Evolutionary conservation across 495 filamentous ascomycete species (phyloP), one percentile per base, ranked within the genome.

Genomic region (Glutinoglossum americanum): DNA sequence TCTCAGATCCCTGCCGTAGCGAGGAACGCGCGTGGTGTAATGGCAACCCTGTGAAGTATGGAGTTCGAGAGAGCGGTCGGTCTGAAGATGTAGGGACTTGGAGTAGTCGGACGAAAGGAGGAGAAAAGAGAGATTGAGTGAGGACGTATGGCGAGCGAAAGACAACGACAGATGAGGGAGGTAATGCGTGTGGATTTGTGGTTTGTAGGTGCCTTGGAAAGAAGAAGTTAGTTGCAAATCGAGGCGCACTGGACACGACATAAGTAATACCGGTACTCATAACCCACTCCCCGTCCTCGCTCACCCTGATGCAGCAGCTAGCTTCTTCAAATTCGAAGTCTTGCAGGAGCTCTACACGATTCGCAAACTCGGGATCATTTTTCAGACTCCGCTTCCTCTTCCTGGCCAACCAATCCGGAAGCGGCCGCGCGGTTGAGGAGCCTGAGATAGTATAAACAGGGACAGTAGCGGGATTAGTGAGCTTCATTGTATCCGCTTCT

Each of bases 241-340:
- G 25, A 23, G 19, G 6, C n/a, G 10, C 19, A 7, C 3, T 25
- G 25, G 6, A 7, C 44, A 23, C 13, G 30, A 33, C 9, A 3
- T 47, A 13, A 17, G 15, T n/a, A 47, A 47, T 79, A 77, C 90
- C 92, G 61, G 90, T 93, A 62, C 87, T 94, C 85, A 97, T 93
- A 10, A 95, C 87, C 86, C 92, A 99, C 64, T 97, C 82, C 37
- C 90, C 89, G 78, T 99, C 93, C 58, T 96, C 92, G 66, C 87
- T 94, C 33, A 87, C 84, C 35, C 87, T 74, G 51, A 99, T 76
- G 66, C 90, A 96, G 49, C 82, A 78, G 66, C 89, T 95, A n/a
- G 93, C 89, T 69, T 99, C 93, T 64, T 97, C 92, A 61, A 97
- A 99, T 64, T 94, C 89, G 66, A 99, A 99, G 65, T 97, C 90